Evolutionary conservation across 2,329 filamentous ascomycete species (phyloP).

Genomic region (Diaporthe vaccinii): DNA sequence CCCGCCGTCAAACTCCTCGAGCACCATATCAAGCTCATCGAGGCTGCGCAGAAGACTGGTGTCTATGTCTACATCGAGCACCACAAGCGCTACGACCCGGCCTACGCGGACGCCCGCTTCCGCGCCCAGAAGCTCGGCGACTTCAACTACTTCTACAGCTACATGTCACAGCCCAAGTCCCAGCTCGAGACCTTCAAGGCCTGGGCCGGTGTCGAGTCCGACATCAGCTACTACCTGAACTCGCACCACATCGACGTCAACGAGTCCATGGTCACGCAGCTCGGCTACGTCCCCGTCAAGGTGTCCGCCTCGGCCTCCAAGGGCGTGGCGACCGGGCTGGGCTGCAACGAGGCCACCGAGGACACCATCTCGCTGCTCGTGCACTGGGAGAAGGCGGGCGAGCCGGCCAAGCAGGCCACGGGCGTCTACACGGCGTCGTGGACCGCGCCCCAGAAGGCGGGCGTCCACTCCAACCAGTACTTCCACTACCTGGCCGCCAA

Average conservation of each 20-base stretch:
- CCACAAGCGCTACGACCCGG: constrained; percentile 96
- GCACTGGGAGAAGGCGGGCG: constrained; percentile 83
- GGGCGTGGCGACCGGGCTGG: constrained; percentile 82
- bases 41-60: constrained; percentile 77
- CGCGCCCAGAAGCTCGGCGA: constrained; percentile 84
- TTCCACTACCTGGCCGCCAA: constrained; percentile 92
- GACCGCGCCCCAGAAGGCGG: constrained; percentile 92
- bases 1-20: constrained; percentile 88
- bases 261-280: constrained; percentile 86
- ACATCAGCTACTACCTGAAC: constrained; percentile 97
- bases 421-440: constrained; percentile 94
- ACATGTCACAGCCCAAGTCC: constrained; percentile 94
- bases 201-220: constrained; percentile 91
- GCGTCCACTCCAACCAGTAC: constrained; percentile 97
- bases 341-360: constrained; percentile 85
- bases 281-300: constrained; percentile 80
- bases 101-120: constrained; percentile 88
- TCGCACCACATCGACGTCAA: constrained; percentile 94
- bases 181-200: constrained; percentile 95
- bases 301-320: constrained; percentile 84
- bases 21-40: constrained; percentile 83
- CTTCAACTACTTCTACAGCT: constrained; percentile 98
- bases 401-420: constrained; percentile 80
- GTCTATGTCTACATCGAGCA: constrained; percentile 96
- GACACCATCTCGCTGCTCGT: constrained; percentile 94